These are phyloP conservation scores for Xeromyces bisporus DNA, from an alignment of 495 filamentous ascomycete species.

Conservation along the genomic window DNA sequence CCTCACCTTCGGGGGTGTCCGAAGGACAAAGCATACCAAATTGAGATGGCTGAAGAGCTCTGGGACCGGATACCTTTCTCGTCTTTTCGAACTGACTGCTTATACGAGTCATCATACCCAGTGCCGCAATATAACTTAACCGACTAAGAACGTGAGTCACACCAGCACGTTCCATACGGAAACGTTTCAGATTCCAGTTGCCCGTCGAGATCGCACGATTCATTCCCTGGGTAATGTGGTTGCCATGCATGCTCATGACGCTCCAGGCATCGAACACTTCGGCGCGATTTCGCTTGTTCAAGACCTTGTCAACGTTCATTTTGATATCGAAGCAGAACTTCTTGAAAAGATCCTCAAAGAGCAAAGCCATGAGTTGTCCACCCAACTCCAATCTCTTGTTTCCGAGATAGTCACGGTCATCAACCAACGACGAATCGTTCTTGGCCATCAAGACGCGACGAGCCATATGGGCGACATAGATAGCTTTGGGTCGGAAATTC, in stretches of 20 bases:
- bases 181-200: conserved; percentile 94
- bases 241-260: conserved; percentile 57
- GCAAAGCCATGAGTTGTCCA: conserved; percentile 80
- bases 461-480: conserved; percentile 93
- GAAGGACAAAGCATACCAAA: conserved; percentile 96
- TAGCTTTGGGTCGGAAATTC: conserved; percentile 86
- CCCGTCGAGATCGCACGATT: conserved; percentile 89
- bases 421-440: conserved; percentile 71
- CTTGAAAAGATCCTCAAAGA: conserved; percentile 97
- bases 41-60: conserved; percentile 89
- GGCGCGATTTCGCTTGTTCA: conserved; percentile 76
- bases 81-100: conserved; percentile 98
- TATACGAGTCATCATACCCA: conserved; percentile 99
- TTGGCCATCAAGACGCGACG: conserved; percentile 85
- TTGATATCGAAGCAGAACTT: conserved; percentile 77
- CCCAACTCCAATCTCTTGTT: conserved; percentile 93
- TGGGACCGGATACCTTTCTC: conserved; percentile 82
- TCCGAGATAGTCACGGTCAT: conserved; percentile 94
- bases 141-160: conserved; percentile 93
- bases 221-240: conserved; percentile 75
- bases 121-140: conserved; percentile 85
- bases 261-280: conserved; percentile 70
- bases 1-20: conserved; percentile 96
- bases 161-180: conserved; percentile 94
- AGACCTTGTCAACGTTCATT: conserved; percentile 76